phyloP scores from a whole-genome alignment of 2,329 filamentous ascomycete genomes.

The Sporothrix variecibatus region DNA sequence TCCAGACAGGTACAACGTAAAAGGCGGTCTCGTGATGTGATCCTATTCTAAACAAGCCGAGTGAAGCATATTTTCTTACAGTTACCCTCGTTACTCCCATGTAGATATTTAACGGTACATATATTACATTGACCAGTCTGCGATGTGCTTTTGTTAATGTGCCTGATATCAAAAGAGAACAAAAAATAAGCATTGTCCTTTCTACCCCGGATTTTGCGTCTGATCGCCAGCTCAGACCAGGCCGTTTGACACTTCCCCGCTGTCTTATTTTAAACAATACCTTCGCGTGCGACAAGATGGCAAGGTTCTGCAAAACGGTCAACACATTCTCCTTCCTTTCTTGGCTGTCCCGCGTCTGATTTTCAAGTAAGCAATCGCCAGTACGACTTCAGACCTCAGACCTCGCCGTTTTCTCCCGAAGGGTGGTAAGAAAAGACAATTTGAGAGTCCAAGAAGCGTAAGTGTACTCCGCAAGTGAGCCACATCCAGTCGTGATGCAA shows the following conservation, averaged over 20 bases:
- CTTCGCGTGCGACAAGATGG: background rate
- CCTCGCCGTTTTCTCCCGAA: background rate
- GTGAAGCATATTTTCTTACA: no score
- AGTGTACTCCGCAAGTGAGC: no score
- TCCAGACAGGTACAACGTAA: no score
- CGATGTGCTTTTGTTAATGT: background rate
- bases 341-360: background rate
- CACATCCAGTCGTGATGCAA: background rate
- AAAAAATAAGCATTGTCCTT: background rate
- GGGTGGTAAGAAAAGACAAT: background rate
- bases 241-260: background rate
- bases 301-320: background rate
- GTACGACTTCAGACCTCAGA: background rate
- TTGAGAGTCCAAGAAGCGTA: no score
- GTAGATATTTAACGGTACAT: no score
- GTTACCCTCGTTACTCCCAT: no score
- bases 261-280: background rate
- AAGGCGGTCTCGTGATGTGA: no score
- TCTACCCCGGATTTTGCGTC: background rate
- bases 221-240: background rate
- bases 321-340: background rate
- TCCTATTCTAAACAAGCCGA: no score
- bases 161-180: background rate
- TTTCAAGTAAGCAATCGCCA: background rate
- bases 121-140: background rate